A percentile compares a stretch with the other conserved stretches of the same genome.
phyloP scores from a whole-genome alignment of 2,329 filamentous ascomycete species.

The Botryotinia narcissicola region DNA sequence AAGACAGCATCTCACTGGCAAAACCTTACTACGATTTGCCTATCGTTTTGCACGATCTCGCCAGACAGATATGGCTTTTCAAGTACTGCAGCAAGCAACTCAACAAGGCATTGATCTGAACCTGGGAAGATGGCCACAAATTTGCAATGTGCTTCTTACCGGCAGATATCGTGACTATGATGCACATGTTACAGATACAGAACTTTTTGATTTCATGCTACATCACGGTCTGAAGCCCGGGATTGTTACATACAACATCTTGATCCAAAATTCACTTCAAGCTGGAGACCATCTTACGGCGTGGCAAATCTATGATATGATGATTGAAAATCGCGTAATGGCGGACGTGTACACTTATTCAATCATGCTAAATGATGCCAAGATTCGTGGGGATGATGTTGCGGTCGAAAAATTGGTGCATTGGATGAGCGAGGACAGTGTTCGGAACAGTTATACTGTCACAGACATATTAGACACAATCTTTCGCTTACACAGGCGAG shows the following conservation, averaged over 20 bases:
- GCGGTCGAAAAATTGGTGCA: slow-evolving; percentile 55
- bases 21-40: slow-evolving; percentile 35
- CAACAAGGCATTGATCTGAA: slow-evolving; percentile 47
- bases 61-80: slow-evolving; percentile 42
- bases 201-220: slow-evolving; percentile 56
- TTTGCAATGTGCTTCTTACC: slow-evolving; percentile 59
- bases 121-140: slow-evolving; percentile 47
- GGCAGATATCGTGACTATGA: slow-evolving; percentile 37
- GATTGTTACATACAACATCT: slow-evolving; percentile 59
- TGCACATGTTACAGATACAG: slow-evolving; percentile 49
- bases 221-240: slow-evolving; percentile 63
- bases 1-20: slow-evolving; percentile 27
- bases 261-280: slow-evolving; percentile 69
- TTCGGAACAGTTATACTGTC: slow-evolving; percentile 49
- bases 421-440: slow-evolving; percentile 48
- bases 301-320: slow-evolving; percentile 62
- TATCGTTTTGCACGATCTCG: slow-evolving; percentile 42
- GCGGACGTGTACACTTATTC: slow-evolving; percentile 67
- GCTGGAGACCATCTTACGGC: slow-evolving; percentile 61
- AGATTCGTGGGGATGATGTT: slow-evolving; percentile 42
- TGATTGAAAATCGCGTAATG: slow-evolving; percentile 56
- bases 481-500: slow-evolving; percentile 5
- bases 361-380: slow-evolving; percentile 69
- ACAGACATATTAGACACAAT: slow-evolving; percentile 48
- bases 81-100: slow-evolving; percentile 44